Evolutionary conservation across 805 yeast species (phyloP).

Genomic region (Barnettozyma sucrosica): DNA sequence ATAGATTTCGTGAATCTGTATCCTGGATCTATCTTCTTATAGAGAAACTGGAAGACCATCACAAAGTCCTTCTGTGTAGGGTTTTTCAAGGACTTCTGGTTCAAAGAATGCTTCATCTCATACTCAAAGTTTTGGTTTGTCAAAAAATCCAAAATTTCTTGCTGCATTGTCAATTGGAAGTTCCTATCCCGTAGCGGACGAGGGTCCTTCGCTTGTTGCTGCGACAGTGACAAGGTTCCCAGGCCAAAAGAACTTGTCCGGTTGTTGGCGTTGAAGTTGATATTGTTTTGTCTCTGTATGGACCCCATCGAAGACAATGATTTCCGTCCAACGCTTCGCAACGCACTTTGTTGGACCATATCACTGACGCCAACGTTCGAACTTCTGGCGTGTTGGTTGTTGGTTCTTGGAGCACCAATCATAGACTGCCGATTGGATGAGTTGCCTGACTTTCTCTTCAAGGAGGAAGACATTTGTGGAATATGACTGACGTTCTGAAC

Average conservation of each 20-base stretch:
- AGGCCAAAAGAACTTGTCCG: conserved; percentile 25
- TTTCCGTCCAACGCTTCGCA: conserved; percentile 21
- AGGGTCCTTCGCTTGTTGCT: conserved; percentile 45
- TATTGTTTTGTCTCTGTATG: conserved; percentile 8
- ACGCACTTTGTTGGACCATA: conserved; percentile 24
- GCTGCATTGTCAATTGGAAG: conserved; percentile 60
- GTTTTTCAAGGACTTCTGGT: conserved; percentile 54
- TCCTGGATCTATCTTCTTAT: conserved; percentile 72
- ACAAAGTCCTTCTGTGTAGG: conserved; percentile 90
- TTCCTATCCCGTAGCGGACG: conserved; percentile 72
- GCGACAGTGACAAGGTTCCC: conserved; percentile 19
- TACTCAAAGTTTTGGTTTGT: conserved; percentile 60
- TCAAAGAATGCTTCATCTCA: conserved; percentile 66
- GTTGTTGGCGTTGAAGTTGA: conserved; percentile 8
- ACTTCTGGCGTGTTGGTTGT: conserved; percentile 14
- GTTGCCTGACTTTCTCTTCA: conserved; percentile 21
- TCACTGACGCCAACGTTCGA: conserved; percentile 23
- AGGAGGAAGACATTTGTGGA: conserved; percentile 22
- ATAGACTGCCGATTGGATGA: conserved; percentile 26
- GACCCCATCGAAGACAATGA: conserved; percentile 16
- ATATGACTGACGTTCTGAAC: conserved; percentile 23
- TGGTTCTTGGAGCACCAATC: conserved; percentile 27
- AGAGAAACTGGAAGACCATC: conserved; percentile 72
- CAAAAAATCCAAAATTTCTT: conserved; percentile 62
- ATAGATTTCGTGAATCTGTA: conserved; percentile 61